Evolutionary conservation across 2,329 filamentous ascomycete species (phyloP), one percentile per base, ranked within the genome.

Genomic region (Colletotrichum tabaci): DNA sequence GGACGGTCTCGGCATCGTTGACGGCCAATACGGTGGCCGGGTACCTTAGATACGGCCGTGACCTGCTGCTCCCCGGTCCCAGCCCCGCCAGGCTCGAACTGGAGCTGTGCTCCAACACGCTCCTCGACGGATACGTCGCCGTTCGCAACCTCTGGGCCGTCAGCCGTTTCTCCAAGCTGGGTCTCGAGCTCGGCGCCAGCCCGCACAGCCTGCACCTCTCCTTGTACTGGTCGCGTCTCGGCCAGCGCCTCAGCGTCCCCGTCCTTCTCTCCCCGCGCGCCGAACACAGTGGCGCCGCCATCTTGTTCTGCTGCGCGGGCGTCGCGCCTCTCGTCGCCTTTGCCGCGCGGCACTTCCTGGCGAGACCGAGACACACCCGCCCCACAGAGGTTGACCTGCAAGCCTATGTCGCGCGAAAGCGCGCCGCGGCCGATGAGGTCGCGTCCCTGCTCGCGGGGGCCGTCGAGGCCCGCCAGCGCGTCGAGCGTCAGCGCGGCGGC

Each of bases 201-300:
- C 77, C 78, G 2, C 79, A 80, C 72, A 82, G 80, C 66, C 73
- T 86, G n/a, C 82, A 86, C 67, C 68, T 87, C 55, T 86, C 84
- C 12, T 76, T 85, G 2, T 85, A 86, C 78, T 86, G 84, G 84
- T 85, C 85, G 2, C 82, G 84, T 1, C 80, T 85, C 35, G 81
- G 80, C 35, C 85, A 86, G 74, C 81, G 84, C 18, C 76, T 87
- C 74, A 81, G 80, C 69, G 61, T 87, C 35, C 86, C 86, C 2
- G 73, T 87, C 35, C 75, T 86, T 40, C 75, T 86, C 44, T 80
- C 82, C 8, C 77, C 80, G 26, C 75, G 75, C 23, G 66, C 77
- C 47, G 68, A 75, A 42, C 60, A 79, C 56, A 76, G 72, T 52
- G 76, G 72, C 26, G 73, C 80, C 0, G 75, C 75, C 18, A 62